Base-by-base conservation (phyloP, 345 rosid genomes). In the Brassica incana region DNA sequence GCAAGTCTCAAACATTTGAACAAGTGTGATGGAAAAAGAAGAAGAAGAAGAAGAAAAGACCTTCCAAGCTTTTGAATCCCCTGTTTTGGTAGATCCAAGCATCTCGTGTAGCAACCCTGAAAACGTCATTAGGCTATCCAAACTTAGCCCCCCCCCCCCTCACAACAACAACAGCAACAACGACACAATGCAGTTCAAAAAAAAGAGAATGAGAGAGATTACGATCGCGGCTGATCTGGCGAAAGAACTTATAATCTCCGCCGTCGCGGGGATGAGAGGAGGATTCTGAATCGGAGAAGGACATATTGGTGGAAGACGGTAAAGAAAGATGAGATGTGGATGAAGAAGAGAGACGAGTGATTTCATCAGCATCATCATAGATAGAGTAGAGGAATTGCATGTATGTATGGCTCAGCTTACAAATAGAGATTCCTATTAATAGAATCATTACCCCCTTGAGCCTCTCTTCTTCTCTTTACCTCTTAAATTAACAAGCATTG, bases 31-130 rank as follows among this genome's bases (percentile, higher is more conserved):
- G 48, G 52, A 38, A 16, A 16, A 16, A 16, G 18, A 16, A 16
- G 48, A 40, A 40, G 52, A 43, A 43, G 52, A 11, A 43, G n/a
- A 2, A 36, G 9, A 50, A 50, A 14, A 14, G 64, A 88, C 98
- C 97, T 92, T 94, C 97, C 98, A 94, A 29, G 92, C 85, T 85
- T 83, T 94, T 3, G 92, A 82, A 73, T 88, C 95, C 15, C 85
- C 93, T 0, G 88, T 65, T 69, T 81, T 90, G 12, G 97, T 83
- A 12, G 95, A 83, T 80, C 93, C 97, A 65, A 94, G 92, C 98
- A 94, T 92, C 65, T 94, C 97, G 63, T 86, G 32, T 77, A 94
- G 80, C 77, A 94, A 77, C 48, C 98, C 97, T 92, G 84, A n/a
- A 73, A 23, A 27, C 65, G 35, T 61, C 65, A 23, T 60, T 60